Evolutionary conservation across 768 basidiomycete genomes (phyloP), one percentile per base, ranked within the genome.

Genomic region (Naganishia randhawae): DNA sequence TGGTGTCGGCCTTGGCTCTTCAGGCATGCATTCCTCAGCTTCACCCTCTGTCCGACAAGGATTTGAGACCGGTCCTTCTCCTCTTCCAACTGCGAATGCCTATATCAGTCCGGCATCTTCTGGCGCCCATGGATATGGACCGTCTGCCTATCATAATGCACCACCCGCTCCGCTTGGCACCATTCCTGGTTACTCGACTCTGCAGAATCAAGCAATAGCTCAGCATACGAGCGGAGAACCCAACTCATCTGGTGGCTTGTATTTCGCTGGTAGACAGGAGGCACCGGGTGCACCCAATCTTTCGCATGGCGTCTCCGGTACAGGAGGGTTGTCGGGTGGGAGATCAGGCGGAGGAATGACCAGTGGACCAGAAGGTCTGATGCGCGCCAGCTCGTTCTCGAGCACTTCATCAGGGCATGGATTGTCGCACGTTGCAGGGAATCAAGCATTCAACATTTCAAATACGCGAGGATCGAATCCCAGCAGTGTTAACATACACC

Each of bases 401-500:
- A 61, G 57, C 27, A 41, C 57, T 25, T 61, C 57, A 29, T 61
- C 57, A 9, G 57, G 57, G 11, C 57, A 61, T 19, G 57, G 37
- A 22, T 35, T 61, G 29, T 25, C 57, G 37, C 57, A 61, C 14
- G 57, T 35, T 39, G 22, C 39, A 1, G 57, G 37, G 11, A 61
- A 61, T 29, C 57, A 61, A 61, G 57, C 57, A 1, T 61, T 61
- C 25, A 61, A 61, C 16, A 61, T 39, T 22, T 61, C 57, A 2
- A 37, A 61, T 29, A 61, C 57, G 17, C 22, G 57, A 29, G 32
- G 57, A n/a, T 61, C 57, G 37, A n/a, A 27, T 25, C 16, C 37
- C 14, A 29, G 33, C 3, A 25, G n/a, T 14, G 14, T 41, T 3
- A 1, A 41, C 39, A 22, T 41, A 13, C 57, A 37, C 10, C 37